Base-by-base conservation (phyloP, 2,329 filamentous ascomycete species). In the Dactylellina cionopaga region DNA sequence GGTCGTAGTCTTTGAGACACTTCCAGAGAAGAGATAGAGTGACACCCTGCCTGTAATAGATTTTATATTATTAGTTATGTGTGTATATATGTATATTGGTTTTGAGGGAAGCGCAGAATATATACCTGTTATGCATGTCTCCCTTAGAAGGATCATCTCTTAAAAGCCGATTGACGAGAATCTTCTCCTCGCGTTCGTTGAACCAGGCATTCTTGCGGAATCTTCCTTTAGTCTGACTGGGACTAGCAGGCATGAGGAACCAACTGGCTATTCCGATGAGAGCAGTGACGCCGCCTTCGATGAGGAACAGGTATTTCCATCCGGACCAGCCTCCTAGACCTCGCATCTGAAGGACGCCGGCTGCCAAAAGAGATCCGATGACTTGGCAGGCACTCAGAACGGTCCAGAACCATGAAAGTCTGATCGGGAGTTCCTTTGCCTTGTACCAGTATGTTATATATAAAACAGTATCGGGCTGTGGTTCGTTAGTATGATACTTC, bases 81-180 rank as follows among this genome's bases (percentile, higher is more conserved):
- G 22, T 15, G 22, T 27, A 27, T 47, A 47, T 7, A 22, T 9
- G 4, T 33, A 9, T 54, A 29, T 19, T 35, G 43, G 43, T 5
- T 9, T 5, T 17, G 5, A 37, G n/a, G 25, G 39, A 27, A 9
- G 15, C 85, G 10, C 84, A 79, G 10, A 17, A 2, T 17, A 33
- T 49, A 9, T 69, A 70, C 55, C 56, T 27, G 11, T 78, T 63
- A 29, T 65, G 70, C 56, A 73, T 63, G 19, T 72, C 66, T 11
- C 82, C 84, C 78, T 86, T 86, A 33, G 84, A 84, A 0, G 84
- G 84, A 75, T 86, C 84, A 49, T 86, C 84, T 31, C 84, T 82
- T 10, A 85, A 79, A 9, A 85, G 79, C 1, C 83, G 81, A 75
- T 88, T 89, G 37, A 89, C 85, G 1, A 89, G 82, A 65, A 89